A percentile compares a stretch with the other conserved stretches of the same genome.
Evolutionary conservation across 192 early-diverging fungal genomes (phyloP).

Genomic region (Coemansia sp.): DNA sequence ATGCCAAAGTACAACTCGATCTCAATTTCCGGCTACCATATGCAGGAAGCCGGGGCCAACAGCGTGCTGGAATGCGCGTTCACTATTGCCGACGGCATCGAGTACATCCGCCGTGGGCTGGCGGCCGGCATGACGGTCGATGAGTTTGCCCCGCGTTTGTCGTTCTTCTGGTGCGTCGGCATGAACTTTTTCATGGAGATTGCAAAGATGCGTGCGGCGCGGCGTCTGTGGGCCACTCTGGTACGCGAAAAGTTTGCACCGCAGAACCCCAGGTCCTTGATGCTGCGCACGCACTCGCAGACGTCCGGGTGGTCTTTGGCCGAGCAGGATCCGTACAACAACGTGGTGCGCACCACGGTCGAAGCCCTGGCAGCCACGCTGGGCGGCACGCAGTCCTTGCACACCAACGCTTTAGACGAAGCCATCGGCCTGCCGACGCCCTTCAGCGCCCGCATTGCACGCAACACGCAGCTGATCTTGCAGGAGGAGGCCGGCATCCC

Average conservation of each 20-base stretch:
- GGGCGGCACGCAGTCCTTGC: conserved; percentile 88
- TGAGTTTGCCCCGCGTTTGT: conserved; percentile 83
- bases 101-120: conserved; percentile 74
- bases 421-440: conserved; percentile 85
- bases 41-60: conserved; percentile 90
- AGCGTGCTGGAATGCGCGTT: conserved; percentile 89
- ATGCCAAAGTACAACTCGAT: conserved; percentile 97
- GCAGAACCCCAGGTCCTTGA: conserved; percentile 72
- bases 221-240: conserved; percentile 78
- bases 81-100: conserved; percentile 85
- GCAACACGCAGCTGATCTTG: conserved; percentile 88
- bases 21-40: conserved; percentile 93
- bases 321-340: conserved; percentile 91
- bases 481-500: conserved; percentile 87
- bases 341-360: conserved; percentile 82
- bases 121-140: conserved; percentile 85
- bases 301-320: conserved; percentile 91
- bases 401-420: conserved; percentile 91
- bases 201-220: conserved; percentile 84
- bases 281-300: conserved; percentile 88
- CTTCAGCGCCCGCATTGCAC: conserved; percentile 80
- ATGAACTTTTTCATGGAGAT: conserved; percentile 98
- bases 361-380: conserved; percentile 92
- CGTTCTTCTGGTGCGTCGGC: conserved; percentile 90
- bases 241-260: conserved; percentile 84